Percentiles rank a stretch among this genome's conserved stretches.
phyloP scores from a whole-genome alignment of 2,329 filamentous ascomycete genomes.

The Ophiocordyceps camponoti-floridani region DNA sequence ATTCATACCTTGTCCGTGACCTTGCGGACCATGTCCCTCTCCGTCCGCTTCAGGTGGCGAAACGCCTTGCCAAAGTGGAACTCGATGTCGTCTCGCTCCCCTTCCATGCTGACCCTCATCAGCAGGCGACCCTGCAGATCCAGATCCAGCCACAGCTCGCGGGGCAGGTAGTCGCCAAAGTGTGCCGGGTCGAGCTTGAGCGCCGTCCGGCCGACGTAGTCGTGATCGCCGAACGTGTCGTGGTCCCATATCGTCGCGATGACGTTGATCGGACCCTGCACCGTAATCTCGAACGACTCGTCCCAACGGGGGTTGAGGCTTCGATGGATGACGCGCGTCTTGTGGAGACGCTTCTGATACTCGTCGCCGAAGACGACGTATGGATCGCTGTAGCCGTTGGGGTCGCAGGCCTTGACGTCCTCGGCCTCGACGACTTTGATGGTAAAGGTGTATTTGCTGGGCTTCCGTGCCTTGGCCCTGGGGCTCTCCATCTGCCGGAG shows the following conservation, averaged over 20 bases:
- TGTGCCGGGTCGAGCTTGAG: conserved; percentile 95
- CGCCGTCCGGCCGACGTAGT: conserved; percentile 92
- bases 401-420: conserved; percentile 93
- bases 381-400: conserved; percentile 84
- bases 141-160: conserved; percentile 94
- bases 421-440: conserved; percentile 98
- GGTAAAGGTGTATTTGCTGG: conserved; percentile 89
- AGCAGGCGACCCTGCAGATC: conserved; percentile 86
- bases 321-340: conserved; percentile 80
- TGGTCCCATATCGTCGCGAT: conserved; percentile 98
- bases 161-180: conserved; percentile 87
- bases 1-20: conserved; percentile 78
- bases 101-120: conserved; percentile 93
- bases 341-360: conserved; percentile 89
- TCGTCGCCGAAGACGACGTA: conserved; percentile 96
- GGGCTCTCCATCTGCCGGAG: conserved; percentile 60
- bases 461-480: conserved; percentile 42
- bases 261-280: conserved; percentile 77
- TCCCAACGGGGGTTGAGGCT: conserved; percentile 94
- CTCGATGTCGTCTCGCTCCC: conserved; percentile 92
- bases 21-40: conserved; percentile 94
- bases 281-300: conserved; percentile 90
- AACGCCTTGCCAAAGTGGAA: conserved; percentile 98
- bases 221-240: conserved; percentile 91
- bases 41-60: conserved; percentile 81